Percentiles rank a stretch among this genome's conserved stretches.
Evolutionary conservation across 2,329 filamentous ascomycete species (phyloP).

Genomic region (Anisogramma anomala): DNA sequence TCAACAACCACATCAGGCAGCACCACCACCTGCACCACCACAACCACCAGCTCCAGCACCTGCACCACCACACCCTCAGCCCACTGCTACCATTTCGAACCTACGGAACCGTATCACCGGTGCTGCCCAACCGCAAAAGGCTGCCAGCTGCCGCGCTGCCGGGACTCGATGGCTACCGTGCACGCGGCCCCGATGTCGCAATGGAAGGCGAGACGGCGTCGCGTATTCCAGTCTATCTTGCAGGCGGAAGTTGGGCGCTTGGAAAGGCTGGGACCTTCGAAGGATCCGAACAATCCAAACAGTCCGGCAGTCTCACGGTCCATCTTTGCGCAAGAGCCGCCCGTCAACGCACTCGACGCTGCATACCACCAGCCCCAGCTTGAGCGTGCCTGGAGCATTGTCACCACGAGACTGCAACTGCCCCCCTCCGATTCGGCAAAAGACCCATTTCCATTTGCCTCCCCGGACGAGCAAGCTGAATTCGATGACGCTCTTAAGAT

Average conservation of each 20-base stretch:
- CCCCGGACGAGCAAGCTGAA: conserved; percentile 30
- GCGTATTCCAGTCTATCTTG: conserved; percentile 45
- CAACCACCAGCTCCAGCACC: too few species aligned
- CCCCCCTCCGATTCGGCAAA: too few species aligned
- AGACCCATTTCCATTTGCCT: too few species aligned
- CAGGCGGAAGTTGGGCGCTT: conserved; percentile 36
- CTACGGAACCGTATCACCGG: too few species aligned
- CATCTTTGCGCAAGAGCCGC: conserved; percentile 1
- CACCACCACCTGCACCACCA: too few species aligned
- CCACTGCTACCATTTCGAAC: too few species aligned
- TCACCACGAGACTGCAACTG: conserved; percentile 46
- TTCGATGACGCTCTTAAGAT: conserved; percentile 44
- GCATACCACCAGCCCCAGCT: conserved; percentile 42
- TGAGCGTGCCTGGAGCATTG: conserved; percentile 51
- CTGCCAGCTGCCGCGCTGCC: too few species aligned
- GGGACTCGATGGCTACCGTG: conserved; percentile 6
- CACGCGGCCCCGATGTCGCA: conserved; percentile 22
- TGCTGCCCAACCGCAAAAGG: too few species aligned
- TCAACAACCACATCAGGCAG: too few species aligned
- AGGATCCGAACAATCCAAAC: conserved; percentile 28
- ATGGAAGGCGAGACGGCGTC: conserved; percentile 36
- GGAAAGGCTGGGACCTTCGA: conserved; percentile 23
- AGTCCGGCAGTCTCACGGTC: conserved; percentile 24
- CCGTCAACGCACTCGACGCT: not conserved
- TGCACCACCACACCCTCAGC: too few species aligned